Percentiles rank a stretch among this genome's conserved stretches.
phyloP scores from a whole-genome alignment of 2,329 filamentous ascomycete species.

The Escovopsis weberi region DNA sequence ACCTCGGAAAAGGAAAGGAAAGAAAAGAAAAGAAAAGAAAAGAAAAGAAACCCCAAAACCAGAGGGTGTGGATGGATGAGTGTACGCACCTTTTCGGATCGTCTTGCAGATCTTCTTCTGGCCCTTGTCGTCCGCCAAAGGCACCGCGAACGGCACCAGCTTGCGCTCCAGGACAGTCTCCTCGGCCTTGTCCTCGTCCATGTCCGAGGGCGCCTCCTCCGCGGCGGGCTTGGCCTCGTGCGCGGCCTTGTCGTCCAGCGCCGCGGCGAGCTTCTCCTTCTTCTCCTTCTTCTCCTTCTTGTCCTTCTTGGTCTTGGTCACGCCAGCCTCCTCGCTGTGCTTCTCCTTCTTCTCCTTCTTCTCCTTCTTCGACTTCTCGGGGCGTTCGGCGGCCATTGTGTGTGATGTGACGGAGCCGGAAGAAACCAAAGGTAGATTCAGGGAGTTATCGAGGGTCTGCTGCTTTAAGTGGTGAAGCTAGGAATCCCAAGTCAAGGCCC shows the following conservation, averaged over 20 bases:
- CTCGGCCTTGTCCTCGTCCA: slow-evolving; percentile 30
- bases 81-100: slow-evolving; percentile 37
- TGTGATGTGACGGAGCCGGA: neutral
- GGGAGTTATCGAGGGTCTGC: too few relatives aligned
- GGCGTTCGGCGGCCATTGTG: slow-evolving; percentile 32
- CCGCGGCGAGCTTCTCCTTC: slow-evolving; percentile 56
- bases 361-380: slow-evolving; percentile 30
- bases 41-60: neutral
- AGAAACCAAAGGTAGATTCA: neutral
- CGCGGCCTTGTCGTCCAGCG: slow-evolving; percentile 43
- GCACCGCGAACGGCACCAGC: slow-evolving; percentile 71
- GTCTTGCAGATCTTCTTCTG: slow-evolving; percentile 47
- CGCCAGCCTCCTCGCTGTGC: slow-evolving; percentile 38
- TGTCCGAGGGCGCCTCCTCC: slow-evolving; percentile 29
- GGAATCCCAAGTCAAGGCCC: neutral
- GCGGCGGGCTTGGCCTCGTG: slow-evolving; percentile 24
- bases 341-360: slow-evolving; percentile 50
- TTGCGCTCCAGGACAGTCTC: slow-evolving; percentile 34
- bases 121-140: slow-evolving; percentile 65
- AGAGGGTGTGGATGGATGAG: neutral
- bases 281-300: slow-evolving; percentile 56
- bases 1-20: too few relatives aligned
- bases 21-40: neutral
- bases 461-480: too few relatives aligned
- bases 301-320: slow-evolving; percentile 42